A percentile compares a stretch with the other conserved stretches of the same genome.
Conservation (phyloP, 2,329 filamentous ascomycete genomes). For the Akanthomyces muscarius region DNA sequence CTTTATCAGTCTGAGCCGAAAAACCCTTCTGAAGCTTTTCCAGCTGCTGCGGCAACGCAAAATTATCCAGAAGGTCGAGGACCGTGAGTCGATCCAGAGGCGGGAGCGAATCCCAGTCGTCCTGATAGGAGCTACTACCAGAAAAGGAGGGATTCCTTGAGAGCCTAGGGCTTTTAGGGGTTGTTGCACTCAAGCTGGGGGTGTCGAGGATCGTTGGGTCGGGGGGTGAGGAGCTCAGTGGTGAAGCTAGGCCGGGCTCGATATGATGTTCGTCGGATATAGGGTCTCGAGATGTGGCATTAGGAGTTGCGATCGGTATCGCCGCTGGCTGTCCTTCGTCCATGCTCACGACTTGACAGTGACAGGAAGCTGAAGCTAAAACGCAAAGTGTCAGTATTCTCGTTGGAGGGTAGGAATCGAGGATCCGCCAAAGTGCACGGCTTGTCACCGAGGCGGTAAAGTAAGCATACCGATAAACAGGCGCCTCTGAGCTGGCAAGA, state of each 20-base stretch:
- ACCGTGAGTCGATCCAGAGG: constrained; percentile 86
- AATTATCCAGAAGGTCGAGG: constrained; percentile 91
- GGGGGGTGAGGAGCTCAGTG: constrained; percentile 40
- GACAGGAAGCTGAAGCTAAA: neutral
- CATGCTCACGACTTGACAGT: constrained; percentile 19
- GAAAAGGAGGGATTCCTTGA: constrained; percentile 80
- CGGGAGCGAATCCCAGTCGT: constrained; percentile 82
- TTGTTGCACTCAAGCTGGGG: constrained; percentile 45
- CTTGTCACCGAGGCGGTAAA: neutral
- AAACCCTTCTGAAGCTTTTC: constrained; percentile 86
- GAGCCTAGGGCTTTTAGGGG: constrained; percentile 50
- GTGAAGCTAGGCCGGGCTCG: constrained; percentile 39
- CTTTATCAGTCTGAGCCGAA: constrained; percentile 77
- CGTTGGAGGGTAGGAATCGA: neutral
- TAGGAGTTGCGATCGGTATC: constrained; percentile 26
- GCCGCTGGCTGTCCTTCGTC: constrained; percentile 23
- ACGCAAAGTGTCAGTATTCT: neutral
- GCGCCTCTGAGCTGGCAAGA: neutral
- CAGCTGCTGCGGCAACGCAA: constrained; percentile 82
- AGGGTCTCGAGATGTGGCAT: constrained; percentile 34
- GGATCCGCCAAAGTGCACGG: neutral
- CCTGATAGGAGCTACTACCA: constrained; percentile 79
- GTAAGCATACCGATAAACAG: neutral
- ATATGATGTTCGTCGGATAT: constrained; percentile 37
- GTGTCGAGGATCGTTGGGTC: constrained; percentile 46